Evolutionary conservation across 1,139 yeast genomes (phyloP).

Genomic region (Candida glucosophila): DNA sequence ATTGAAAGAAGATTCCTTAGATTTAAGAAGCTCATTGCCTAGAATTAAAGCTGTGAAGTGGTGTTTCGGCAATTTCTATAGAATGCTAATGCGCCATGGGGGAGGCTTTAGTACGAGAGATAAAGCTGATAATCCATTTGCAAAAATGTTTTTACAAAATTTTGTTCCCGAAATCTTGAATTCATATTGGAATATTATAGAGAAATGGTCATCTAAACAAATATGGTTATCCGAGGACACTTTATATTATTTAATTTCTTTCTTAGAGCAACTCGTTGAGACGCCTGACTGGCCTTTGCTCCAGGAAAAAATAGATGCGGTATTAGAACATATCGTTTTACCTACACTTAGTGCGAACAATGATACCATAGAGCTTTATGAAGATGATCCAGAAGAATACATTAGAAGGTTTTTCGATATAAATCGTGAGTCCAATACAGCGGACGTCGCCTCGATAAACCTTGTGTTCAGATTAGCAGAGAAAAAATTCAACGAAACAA

Average conservation of each 20-base stretch:
- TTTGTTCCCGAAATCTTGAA: constrained; percentile 56
- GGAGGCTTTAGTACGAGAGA: constrained; percentile 36
- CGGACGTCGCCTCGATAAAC: constrained; percentile 77
- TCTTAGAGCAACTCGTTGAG: constrained; percentile 53
- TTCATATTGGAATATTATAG: constrained; percentile 52
- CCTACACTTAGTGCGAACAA: constrained; percentile 54
- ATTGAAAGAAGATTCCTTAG: constrained; percentile 27
- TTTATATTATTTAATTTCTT: constrained; percentile 53
- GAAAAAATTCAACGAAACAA: constrained; percentile 39
- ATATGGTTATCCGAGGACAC: constrained; percentile 55
- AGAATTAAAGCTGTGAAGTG: constrained; percentile 61
- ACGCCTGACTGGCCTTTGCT: constrained; percentile 48
- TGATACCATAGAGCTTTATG: constrained; percentile 52
- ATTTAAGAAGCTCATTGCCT: constrained; percentile 29
- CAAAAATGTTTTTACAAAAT: constrained; percentile 36
- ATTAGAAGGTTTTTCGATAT: constrained; percentile 61
- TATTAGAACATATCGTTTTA: constrained; percentile 51
- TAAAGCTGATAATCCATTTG: constrained; percentile 30
- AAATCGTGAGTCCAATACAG: constrained; percentile 62
- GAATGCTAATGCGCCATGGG: constrained; percentile 50
- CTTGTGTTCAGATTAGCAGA: constrained; percentile 48
- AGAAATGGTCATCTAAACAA: constrained; percentile 48
- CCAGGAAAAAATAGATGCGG: constrained; percentile 48
- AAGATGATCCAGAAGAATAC: constrained; percentile 69
- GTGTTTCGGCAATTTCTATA: constrained; percentile 62